Evolutionary conservation across 345 rosid species (phyloP).

Genomic region (Eucalyptus albens): DNA sequence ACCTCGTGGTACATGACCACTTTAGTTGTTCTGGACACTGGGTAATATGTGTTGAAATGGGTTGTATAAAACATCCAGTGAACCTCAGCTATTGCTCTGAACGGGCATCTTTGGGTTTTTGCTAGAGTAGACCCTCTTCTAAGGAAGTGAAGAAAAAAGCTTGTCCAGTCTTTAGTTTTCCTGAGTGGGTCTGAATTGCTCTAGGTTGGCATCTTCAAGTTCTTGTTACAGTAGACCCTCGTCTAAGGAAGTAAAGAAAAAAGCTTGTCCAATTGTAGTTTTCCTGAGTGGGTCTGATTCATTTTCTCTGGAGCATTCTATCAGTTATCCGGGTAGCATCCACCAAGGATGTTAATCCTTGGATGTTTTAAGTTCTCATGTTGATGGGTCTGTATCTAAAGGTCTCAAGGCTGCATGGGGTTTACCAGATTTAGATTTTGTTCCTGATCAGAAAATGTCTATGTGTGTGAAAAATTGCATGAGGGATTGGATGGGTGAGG

Average conservation of each 20-base stretch:
- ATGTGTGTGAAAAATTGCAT: not conserved
- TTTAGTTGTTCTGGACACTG: not conserved
- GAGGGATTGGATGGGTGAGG: not conserved
- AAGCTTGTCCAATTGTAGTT: not conserved
- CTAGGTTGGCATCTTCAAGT: not conserved
- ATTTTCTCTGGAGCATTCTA: not conserved
- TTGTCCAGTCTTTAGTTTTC: not conserved
- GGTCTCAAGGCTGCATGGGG: not conserved
- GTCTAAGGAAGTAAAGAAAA: not conserved
- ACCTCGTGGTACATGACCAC: not conserved
- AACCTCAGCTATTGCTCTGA: not conserved
- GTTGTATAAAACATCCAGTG: not conserved
- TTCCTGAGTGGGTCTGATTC: not conserved
- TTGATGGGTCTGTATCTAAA: not conserved
- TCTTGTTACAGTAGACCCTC: not conserved
- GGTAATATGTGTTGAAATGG: not conserved
- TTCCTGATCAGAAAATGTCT: not conserved
- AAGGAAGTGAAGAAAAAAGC: not conserved
- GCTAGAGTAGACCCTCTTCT: not conserved
- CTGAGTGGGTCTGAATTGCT: not conserved
- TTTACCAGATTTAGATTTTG: not conserved
- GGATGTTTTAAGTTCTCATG: not conserved
- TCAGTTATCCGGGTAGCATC: not conserved
- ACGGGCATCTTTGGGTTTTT: not conserved
- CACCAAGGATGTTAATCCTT: not conserved